Evolutionary conservation across 139 green algal genomes (phyloP), one percentile per base, ranked within the genome.

Genomic region (Zygnema cylindricum): DNA sequence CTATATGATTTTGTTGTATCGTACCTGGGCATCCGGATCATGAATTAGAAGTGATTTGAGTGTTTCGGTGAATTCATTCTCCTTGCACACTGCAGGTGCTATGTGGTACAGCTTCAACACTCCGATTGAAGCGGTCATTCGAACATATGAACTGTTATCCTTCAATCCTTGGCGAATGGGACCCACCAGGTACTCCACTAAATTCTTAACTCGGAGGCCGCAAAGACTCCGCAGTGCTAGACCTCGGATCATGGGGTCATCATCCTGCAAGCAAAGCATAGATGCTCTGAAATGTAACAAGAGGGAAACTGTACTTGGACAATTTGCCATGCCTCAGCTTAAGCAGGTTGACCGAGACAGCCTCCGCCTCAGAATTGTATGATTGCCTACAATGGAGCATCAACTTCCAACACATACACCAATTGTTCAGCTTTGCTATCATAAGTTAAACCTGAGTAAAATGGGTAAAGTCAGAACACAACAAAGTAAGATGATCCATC

Each of bases 181-280:
- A 54, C 94, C 87, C 88, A 98, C 94, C 79, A 98, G 94, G 79
- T 98, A 98, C 88, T 99, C 97, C 73, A 98, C 92, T n/a, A 99
- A 94, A 92, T 98, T 98, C 39, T 94, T 79, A 30, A 99, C 95
- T 0, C 95, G 85, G 63, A 99, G 94, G 0, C 94, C 96, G 90
- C 95, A 98, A 82, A 99, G 93, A 85, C 84, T 95, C 42, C 97
- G 94, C 42, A 99, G 92, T 0, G 97, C 97, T 42, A 99, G 89
- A n/a, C 97, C 96, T 0, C 97, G 86, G 0, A 99, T 96, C 11
- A 94, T 98, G 1, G 97, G 96, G 83, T 99, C 96, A 57, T 96
- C 90, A 82, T 99, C 95, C 69, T 93, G 88, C 7, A 69, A n/a
- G 16, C 7, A 16, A 63, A 16, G 49, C 49, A 92, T 98, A 11